Evolutionary conservation across 176 grass and related monocot species (phyloP), one percentile per base, ranked within the genome.

Genomic region (Pontederia paniculata): DNA sequence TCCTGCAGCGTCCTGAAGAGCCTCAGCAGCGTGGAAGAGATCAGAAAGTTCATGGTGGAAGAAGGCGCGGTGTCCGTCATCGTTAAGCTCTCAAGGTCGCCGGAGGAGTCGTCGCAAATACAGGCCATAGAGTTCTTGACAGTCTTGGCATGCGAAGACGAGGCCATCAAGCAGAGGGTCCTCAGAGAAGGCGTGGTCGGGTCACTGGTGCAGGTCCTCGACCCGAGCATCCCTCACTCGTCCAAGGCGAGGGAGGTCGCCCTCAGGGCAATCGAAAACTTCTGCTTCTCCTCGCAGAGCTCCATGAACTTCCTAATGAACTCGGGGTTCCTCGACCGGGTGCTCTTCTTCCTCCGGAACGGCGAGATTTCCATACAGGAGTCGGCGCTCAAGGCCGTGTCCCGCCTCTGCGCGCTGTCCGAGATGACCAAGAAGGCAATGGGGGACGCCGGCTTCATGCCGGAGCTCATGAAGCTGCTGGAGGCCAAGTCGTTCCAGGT

Each of bases 371-470:
- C 74, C 16, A 55, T 75, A 18, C 87, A 98, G 71, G 71, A 93
- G 48, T 62, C 72, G 52, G 75, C 83, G 0, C 62, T 98, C 4
- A 98, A 84, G 69, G 54, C 78, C 0, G 62, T 70, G 61, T 77
- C 71, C 48, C 65, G 74, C 19, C 69, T 98, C 45, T 88, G 83
- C 48, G 67, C 56, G 48, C 17, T 77, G 14, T 98, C 83, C 15
- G 80, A 88, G 50, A 83, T 75, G 57, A 49, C 70, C 2, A 98
- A 66, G 68, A 91, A 84, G 51, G 74, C 84, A 14, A 79, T 91
- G 77, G 93, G 93, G n/a, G 75, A 91, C 47, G 75, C 65, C 41
- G 80, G 83, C 19, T 77, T 98, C 77, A 91, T 98, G 77, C 76
- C 78, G 15, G 93, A 98, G 83, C 80, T 98, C 23, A 62, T 84